A percentile compares a stretch with the other conserved stretches of the same genome.
Evolutionary conservation across 106 monocot species (phyloP).

Genomic region (Triglochin maritima): DNA sequence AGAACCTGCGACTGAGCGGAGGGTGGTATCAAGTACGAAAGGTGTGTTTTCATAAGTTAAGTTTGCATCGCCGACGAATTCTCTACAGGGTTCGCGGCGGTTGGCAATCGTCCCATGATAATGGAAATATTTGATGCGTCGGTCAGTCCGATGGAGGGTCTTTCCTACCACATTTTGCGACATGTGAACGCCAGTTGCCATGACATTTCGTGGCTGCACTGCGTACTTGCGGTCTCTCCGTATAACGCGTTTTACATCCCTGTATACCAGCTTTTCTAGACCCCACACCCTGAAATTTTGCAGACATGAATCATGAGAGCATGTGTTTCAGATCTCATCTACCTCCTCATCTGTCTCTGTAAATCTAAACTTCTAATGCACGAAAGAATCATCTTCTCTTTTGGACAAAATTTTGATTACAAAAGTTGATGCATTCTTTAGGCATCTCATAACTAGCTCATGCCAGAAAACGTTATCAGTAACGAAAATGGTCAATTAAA

Average conservation of each 20-base stretch:
- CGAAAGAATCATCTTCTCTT: background rate
- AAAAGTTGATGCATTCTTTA: background rate
- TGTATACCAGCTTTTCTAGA: slow-evolving; percentile 68
- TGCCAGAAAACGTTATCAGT: too few relatives aligned
- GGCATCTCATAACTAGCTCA: too few relatives aligned
- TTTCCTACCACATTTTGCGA: slow-evolving; percentile 43
- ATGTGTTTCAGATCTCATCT: background rate
- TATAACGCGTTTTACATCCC: slow-evolving; percentile 37
- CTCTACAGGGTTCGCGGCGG: slow-evolving; percentile 37
- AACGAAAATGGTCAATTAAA: too few relatives aligned
- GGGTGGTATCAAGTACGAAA: slow-evolving; percentile 36
- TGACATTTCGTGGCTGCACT: slow-evolving; percentile 41
- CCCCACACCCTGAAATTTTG: slow-evolving; percentile 48
- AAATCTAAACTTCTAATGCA: background rate
- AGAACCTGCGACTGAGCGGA: slow-evolving; percentile 13
- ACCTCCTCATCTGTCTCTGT: too few relatives aligned
- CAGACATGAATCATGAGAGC: background rate
- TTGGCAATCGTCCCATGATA: slow-evolving; percentile 57
- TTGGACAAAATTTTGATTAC: background rate
- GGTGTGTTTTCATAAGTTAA: slow-evolving; percentile 27
- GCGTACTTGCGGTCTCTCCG: slow-evolving; percentile 58
- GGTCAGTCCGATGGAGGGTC: slow-evolving; percentile 34
- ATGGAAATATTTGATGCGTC: slow-evolving; percentile 51
- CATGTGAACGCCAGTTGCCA: slow-evolving; percentile 70
- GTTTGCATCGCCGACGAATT: slow-evolving; percentile 16